phyloP scores from a whole-genome alignment of 2,329 filamentous ascomycete genomes.

The Sporothrix sp. region DNA sequence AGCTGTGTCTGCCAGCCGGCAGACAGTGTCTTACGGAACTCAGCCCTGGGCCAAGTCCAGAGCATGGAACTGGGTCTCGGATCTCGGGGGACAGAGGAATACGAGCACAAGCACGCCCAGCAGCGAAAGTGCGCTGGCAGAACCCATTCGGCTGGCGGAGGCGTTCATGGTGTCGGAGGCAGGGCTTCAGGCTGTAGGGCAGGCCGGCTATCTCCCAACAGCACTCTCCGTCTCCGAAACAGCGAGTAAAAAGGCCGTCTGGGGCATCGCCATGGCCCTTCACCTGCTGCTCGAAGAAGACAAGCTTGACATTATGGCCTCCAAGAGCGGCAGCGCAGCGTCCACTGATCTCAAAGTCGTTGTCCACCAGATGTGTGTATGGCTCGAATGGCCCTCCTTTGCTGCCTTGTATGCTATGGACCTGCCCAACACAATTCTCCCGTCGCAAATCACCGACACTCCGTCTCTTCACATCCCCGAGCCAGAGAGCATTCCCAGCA shows the following conservation, averaged over 20 bases:
- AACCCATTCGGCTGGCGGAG: constrained; percentile 49
- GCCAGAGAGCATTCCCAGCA: constrained; percentile 25
- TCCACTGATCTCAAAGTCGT: constrained; percentile 55
- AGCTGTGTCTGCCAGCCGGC: not conserved
- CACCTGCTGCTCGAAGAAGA: constrained; percentile 85
- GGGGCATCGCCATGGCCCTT: constrained; percentile 63
- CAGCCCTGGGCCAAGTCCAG: constrained; percentile 4
- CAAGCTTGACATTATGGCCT: constrained; percentile 59
- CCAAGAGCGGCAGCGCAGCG: constrained; percentile 35
- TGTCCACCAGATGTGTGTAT: constrained; percentile 68
- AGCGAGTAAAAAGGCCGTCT: constrained; percentile 48
- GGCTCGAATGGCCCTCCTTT: constrained; percentile 62
- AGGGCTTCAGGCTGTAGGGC: constrained; percentile 46
- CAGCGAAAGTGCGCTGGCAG: constrained; percentile 30
- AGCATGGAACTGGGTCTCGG: constrained; percentile 20
- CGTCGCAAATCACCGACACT: constrained; percentile 17
- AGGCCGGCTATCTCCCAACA: constrained; percentile 56
- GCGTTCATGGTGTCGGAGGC: constrained; percentile 53
- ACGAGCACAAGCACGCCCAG: too few species aligned
- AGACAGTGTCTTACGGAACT: too few species aligned
- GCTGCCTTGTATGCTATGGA: constrained; percentile 41
- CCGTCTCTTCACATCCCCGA: constrained; percentile 19
- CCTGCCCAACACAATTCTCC: constrained; percentile 37
- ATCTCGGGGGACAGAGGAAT: too few species aligned
- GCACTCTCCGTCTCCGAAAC: constrained; percentile 42